Percentiles rank a stretch among this genome's conserved stretches.
phyloP scores from a whole-genome alignment of 1,139 yeast genomes.

The Taphrina betulina region DNA sequence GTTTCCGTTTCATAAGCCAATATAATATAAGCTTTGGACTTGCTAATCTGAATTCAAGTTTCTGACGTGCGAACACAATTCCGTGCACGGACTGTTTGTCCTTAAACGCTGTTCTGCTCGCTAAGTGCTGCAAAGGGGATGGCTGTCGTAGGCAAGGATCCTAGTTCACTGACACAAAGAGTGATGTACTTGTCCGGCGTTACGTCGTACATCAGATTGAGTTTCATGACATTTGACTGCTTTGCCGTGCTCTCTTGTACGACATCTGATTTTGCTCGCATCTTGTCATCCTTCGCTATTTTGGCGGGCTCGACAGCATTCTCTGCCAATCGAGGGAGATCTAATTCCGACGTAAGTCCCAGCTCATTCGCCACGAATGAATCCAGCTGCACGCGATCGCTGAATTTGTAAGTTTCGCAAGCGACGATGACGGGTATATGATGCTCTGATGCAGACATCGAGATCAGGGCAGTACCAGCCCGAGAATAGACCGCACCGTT shows the following conservation, averaged over 20 bases:
- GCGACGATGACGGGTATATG: conserved; percentile 93
- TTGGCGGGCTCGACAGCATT: conserved; percentile 36
- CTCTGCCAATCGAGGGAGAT: conserved; percentile 43
- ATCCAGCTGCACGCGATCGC: conserved; percentile 93
- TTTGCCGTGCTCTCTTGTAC: background rate
- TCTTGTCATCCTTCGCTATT: background rate
- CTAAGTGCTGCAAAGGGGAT: conserved; percentile 47
- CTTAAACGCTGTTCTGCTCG: conserved; percentile 34
- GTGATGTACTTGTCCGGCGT: conserved; percentile 93
- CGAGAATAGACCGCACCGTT: conserved; percentile 91
- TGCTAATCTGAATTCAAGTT: too few species aligned
- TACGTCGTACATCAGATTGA: conserved; percentile 86
- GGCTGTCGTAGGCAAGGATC: conserved; percentile 93
- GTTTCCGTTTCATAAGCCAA: too few species aligned
- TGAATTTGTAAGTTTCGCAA: conserved; percentile 91
- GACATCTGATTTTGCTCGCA: background rate
- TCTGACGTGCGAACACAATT: too few species aligned
- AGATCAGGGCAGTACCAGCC: conserved; percentile 91
- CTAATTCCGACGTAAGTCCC: conserved; percentile 67
- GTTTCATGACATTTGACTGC: conserved; percentile 57
- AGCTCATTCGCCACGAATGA: conserved; percentile 91
- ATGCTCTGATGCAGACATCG: conserved; percentile 84
- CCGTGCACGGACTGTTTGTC: too few species aligned
- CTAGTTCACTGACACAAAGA: conserved; percentile 93
- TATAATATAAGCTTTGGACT: too few species aligned